Percentiles rank a stretch among this genome's conserved stretches.
Conservation (phyloP, 2,329 filamentous ascomycete genomes). For the Alternaria sp. region DNA sequence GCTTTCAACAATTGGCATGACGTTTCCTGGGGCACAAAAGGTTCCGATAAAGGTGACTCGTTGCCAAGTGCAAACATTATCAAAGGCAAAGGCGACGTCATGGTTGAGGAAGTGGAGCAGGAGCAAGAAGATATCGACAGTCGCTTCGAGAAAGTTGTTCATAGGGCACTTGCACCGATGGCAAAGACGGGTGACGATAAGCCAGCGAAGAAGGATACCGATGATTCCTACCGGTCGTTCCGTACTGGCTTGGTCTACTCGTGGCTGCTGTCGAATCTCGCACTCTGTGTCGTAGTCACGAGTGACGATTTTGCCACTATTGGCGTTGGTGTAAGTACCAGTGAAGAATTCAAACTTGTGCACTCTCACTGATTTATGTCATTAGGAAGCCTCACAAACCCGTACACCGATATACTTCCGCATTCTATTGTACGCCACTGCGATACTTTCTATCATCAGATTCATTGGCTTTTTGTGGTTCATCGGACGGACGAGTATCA, state of each 20-base stretch:
- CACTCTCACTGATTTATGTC: slow-evolving; percentile 17
- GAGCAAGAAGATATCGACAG: slow-evolving; percentile 98
- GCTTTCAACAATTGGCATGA: slow-evolving; percentile 99
- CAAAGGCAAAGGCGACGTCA: slow-evolving; percentile 73
- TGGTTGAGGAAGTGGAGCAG: slow-evolving; percentile 92
- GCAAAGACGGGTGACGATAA: slow-evolving; percentile 71
- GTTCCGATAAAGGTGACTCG: slow-evolving; percentile 69
- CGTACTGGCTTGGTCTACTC: slow-evolving; percentile 89
- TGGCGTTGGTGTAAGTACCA: slow-evolving; percentile 79
- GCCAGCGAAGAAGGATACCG: slow-evolving; percentile 83
- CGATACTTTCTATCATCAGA: slow-evolving; percentile 81
- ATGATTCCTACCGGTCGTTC: slow-evolving; percentile 99
- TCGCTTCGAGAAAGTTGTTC: slow-evolving; percentile 95
- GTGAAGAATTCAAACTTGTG: not conserved
- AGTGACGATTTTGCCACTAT: slow-evolving; percentile 85
- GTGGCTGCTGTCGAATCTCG: slow-evolving; percentile 94
- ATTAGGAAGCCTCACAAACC: slow-evolving; percentile 55
- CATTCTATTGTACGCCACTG: slow-evolving; percentile 87
- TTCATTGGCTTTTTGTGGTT: slow-evolving; percentile 96
- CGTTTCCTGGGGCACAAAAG: slow-evolving; percentile 99
- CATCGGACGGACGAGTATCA: slow-evolving; percentile 90
- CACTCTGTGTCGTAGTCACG: slow-evolving; percentile 86
- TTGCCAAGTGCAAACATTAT: slow-evolving; percentile 77
- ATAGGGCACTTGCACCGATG: slow-evolving; percentile 87
- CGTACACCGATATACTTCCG: slow-evolving; percentile 90